Evolutionary conservation across 2,329 filamentous ascomycete species (phyloP), one percentile per base, ranked within the genome.

Genomic region (Pseudonectria foliicola): DNA sequence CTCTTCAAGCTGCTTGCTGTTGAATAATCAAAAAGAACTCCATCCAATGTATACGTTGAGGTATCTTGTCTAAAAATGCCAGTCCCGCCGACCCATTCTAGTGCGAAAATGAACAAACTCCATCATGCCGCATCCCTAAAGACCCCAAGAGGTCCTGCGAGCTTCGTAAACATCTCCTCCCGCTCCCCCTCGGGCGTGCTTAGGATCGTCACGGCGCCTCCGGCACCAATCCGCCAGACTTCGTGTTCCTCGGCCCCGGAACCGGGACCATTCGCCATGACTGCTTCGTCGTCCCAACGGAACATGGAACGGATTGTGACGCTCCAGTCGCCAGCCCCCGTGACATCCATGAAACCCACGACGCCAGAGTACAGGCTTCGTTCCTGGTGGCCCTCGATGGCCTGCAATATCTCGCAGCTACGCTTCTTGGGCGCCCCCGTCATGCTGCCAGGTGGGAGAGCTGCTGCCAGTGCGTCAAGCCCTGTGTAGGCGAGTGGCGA

Each of bases 361-460:
- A 93, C 84, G 13, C 92, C 88, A 6, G 86, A 86, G 61, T 95
- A 95, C 33, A 95, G 62, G 23, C 86, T 80, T 33, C 90, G 70
- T 48, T 80, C 73, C 65, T 61, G 13, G 61, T 62, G 25, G 30
- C 48, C 37, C 60, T 95, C 89, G 27, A 95, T 71, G 4, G 69
- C 63, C 39, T 72, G 70, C 13, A 96, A 67, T 30, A 95, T 73
- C 65, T 94, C 82, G 57, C 90, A 95, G 44, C 84, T 90, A 31
- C 90, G 75, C 62, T 90, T 89, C 68, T 96, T 96, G 0, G 90
- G 92, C 1, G 90, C 90, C 6, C 92, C 92, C 2, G 90, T 96
- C 92, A 96, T 96, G 51, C 84, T 90, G 0, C 92, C 90, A 0
- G 92, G 88, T 0, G 92, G 90, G 1, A 96, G 70, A 31, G 80